Percentiles rank a stretch among this genome's conserved stretches.
phyloP scores from a whole-genome alignment of 2,329 filamentous ascomycete species.

The Cordyceps farinosa region DNA sequence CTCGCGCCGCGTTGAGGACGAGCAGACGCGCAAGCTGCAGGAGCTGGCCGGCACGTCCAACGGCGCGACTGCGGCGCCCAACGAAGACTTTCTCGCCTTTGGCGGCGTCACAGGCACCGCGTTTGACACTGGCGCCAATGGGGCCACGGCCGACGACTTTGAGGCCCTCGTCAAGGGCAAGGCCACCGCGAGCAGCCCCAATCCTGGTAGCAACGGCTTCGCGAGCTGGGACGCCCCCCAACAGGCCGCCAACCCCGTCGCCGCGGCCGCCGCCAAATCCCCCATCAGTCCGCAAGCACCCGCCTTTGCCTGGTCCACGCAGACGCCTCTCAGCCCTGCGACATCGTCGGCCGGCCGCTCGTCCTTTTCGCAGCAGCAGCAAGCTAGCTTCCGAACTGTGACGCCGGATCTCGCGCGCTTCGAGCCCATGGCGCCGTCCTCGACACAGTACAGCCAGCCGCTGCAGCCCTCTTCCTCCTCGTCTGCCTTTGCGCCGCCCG shows the following conservation, averaged over 20 bases:
- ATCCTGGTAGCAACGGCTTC: constrained; percentile 38
- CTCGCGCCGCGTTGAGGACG: constrained; percentile 77
- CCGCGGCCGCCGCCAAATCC: constrained; percentile 31
- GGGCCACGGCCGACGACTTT: constrained; percentile 69
- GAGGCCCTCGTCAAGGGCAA: constrained; percentile 81
- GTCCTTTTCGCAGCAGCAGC: constrained; percentile 28
- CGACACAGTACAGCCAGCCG: constrained; percentile 62
- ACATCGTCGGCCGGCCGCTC: constrained; percentile 21
- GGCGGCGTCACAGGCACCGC: constrained; percentile 61
- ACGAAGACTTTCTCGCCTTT: constrained; percentile 68
- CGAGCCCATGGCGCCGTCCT: constrained; percentile 52
- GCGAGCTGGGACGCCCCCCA: constrained; percentile 48
- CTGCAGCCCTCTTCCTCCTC: constrained; percentile 45
- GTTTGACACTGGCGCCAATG: constrained; percentile 49
- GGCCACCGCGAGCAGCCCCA: constrained; percentile 26
- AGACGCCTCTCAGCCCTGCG: constrained; percentile 39
- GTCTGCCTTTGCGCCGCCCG: constrained; percentile 26
- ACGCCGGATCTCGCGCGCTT: constrained; percentile 57
- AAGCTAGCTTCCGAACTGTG: constrained; percentile 49
- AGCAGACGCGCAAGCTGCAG: constrained; percentile 83
- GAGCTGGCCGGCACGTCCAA: constrained; percentile 66
- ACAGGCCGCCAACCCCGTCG: constrained; percentile 17
- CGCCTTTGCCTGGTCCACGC: constrained; percentile 63
- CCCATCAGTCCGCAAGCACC: constrained; percentile 40
- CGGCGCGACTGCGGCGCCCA: constrained; percentile 45